phyloP scores from a whole-genome alignment of 2,329 filamentous ascomycete genomes.

The Neofusicoccum parvum region DNA sequence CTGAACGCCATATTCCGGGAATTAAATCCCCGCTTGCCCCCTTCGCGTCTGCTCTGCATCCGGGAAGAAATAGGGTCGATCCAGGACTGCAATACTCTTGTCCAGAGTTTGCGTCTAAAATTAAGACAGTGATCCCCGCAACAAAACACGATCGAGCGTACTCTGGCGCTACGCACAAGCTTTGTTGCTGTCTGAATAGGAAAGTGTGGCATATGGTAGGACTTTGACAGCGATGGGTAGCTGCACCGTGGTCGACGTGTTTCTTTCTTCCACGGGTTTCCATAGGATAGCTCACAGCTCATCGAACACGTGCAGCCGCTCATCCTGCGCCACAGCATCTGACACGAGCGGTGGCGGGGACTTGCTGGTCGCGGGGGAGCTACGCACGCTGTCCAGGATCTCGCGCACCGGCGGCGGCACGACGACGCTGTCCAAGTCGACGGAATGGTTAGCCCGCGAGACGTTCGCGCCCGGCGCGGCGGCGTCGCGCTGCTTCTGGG shows the following conservation, averaged over 20 bases:
- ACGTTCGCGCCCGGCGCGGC: constrained; percentile 24
- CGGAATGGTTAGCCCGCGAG: constrained; percentile 23
- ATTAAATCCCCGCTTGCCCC: too few species aligned
- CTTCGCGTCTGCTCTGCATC: too few species aligned
- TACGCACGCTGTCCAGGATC: constrained; percentile 28
- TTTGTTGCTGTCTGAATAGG: background rate
- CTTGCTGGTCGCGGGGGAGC: constrained; percentile 7
- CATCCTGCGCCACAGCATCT: constrained; percentile 19
- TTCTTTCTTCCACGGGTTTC: background rate
- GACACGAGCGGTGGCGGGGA: background rate
- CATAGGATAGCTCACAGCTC: constrained; percentile 23
- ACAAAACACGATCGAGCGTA: too few species aligned
- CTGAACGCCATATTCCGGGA: too few species aligned
- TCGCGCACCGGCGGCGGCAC: constrained; percentile 38
- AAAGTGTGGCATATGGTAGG: background rate
- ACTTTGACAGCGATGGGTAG: too few species aligned
- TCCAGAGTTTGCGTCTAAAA: too few species aligned
- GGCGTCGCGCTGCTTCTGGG: constrained; percentile 21
- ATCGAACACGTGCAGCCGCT: constrained; percentile 26
- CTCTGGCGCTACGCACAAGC: too few species aligned
- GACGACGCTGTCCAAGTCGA: constrained; percentile 29
- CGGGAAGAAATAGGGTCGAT: too few species aligned
- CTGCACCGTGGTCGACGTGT: too few species aligned
- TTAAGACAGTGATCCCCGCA: too few species aligned
- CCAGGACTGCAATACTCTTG: too few species aligned